A percentile compares a stretch with the other conserved stretches of the same genome.
Evolutionary conservation across 805 yeast genomes (phyloP).

Genomic region (Yarrowia deformans): DNA sequence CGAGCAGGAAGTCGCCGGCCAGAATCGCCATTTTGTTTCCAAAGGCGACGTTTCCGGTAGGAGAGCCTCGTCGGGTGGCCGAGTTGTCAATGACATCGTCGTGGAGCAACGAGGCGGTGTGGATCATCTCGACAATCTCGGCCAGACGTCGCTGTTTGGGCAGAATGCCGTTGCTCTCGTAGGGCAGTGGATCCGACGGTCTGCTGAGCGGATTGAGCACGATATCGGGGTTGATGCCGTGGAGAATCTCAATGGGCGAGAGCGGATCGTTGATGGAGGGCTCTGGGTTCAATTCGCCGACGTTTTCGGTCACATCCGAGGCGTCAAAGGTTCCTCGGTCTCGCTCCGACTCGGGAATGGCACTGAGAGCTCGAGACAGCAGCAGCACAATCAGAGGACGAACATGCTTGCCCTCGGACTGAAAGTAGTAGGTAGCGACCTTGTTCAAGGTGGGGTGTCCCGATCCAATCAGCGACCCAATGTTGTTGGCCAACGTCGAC

Average conservation of each 20-base stretch:
- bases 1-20: conserved; percentile 95
- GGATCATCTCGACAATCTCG: conserved; percentile 98
- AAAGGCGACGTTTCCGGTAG: conserved; percentile 91
- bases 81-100: conserved; percentile 94
- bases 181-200: conserved; percentile 76
- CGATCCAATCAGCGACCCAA: conserved; percentile 84
- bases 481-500: conserved; percentile 86
- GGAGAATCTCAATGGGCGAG: conserved; percentile 81
- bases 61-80: conserved; percentile 87
- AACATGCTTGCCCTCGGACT: conserved; percentile 94
- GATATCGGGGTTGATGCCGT: conserved; percentile 86
- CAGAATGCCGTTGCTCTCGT: conserved; percentile 74
- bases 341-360: conserved; percentile 73
- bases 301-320: conserved; percentile 47
- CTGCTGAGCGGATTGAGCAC: conserved; percentile 82
- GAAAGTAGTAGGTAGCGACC: conserved; percentile 93
- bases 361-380: conserved; percentile 77
- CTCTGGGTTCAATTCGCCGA: conserved; percentile 45
- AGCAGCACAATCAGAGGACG: conserved; percentile 88
- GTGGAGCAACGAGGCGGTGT: conserved; percentile 92
- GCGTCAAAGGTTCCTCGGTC: conserved; percentile 65
- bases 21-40: conserved; percentile 97
- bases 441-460: conserved; percentile 93
- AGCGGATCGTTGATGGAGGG: conserved; percentile 55
- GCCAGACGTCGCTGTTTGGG: conserved; percentile 96